Percentiles rank a stretch among this genome's conserved stretches.
phyloP scores from a whole-genome alignment of 306 rosid species.

The Arachis stenosperma region DNA sequence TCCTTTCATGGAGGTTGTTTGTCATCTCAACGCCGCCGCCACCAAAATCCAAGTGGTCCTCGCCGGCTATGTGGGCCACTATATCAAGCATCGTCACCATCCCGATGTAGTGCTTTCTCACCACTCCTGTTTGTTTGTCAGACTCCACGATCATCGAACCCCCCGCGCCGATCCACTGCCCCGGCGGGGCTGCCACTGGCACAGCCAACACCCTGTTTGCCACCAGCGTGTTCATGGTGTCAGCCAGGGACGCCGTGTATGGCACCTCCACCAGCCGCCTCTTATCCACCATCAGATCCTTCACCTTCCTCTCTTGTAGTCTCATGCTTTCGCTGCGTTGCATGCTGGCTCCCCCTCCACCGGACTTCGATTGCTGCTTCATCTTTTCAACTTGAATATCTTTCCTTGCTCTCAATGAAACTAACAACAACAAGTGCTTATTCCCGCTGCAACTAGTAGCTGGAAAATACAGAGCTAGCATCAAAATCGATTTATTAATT shows the following conservation, averaged over 20 bases:
- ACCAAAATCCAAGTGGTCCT: conserved; percentile 47
- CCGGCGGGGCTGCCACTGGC: conserved; percentile 93
- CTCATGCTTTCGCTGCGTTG: conserved; percentile 36
- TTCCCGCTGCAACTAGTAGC: not conserved
- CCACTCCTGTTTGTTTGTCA: conserved; percentile 67
- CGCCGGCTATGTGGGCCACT: conserved; percentile 76
- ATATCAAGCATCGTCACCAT: conserved; percentile 92
- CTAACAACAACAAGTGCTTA: not conserved
- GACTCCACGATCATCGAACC: conserved; percentile 88
- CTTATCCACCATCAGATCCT: conserved; percentile 61
- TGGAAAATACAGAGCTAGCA: conserved; percentile 27
- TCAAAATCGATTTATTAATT: not conserved
- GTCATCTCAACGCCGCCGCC: conserved; percentile 16
- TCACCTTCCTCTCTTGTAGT: conserved; percentile 58
- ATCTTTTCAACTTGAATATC: conserved; percentile 16
- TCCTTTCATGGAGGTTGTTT: conserved; percentile 63
- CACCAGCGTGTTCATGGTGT: conserved; percentile 75
- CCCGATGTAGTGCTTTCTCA: conserved; percentile 82
- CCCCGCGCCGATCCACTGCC: conserved; percentile 93
- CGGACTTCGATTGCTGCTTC: conserved; percentile 40
- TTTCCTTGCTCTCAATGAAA: not conserved
- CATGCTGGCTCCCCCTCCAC: conserved; percentile 28
- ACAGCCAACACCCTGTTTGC: conserved; percentile 75
- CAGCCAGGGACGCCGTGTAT: conserved; percentile 76
- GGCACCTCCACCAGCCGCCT: conserved; percentile 85